Base-by-base conservation (phyloP, 2,329 filamentous ascomycete genomes). In the Neopestalotiopsis rosae region DNA sequence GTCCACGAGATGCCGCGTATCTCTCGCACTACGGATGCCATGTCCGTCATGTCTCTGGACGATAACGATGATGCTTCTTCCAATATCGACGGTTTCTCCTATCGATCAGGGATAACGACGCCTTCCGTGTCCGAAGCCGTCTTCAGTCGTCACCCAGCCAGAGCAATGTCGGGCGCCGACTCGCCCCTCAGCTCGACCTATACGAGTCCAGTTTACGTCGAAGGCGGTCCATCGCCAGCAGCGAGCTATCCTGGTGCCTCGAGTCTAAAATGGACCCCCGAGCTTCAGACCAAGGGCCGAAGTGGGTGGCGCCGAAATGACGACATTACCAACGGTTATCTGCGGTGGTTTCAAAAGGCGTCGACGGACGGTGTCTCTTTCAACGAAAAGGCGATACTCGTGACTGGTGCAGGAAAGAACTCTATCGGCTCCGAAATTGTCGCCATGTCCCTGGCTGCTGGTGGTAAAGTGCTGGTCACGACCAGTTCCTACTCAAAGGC, bases 401-500 rank as follows among this genome's bases (percentile, higher is more conserved):
- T 82, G 5, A 82, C 79, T 4, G 81, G 81, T 5, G 80, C 79
- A 5, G 79, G 81, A 10, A 72, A 73, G 5, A 71, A 71, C 30
- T 82, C 81, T 1, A 82, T 83, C 63, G 79, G 77, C 9, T 73
- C 74, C 1, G 72, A 79, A 24, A 75, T 82, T 13, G 61, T 82
- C 1, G 56, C 74, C 59, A 72, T 74, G 20, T 72, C 81, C 4
- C 73, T 82, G 14, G 71, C 69, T 14, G 79, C 76, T n/a, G 80
- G 80, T 34, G 79, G 80, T 0, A 74, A 72, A 20, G 80, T 84
- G 9, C 69, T 83, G 10, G 80, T 83, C 10, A 83, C 81, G 4
- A 82, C 81, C 6, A 82, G 78, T 64, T 74, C 72, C 52, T 73
- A 76, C 65, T 72, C 73, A 20, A 76, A 76, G 28, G 72, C 70